Evolutionary conservation across 108 stramenopile species (phyloP).

Genomic region (Skeletonema marinoi): DNA sequence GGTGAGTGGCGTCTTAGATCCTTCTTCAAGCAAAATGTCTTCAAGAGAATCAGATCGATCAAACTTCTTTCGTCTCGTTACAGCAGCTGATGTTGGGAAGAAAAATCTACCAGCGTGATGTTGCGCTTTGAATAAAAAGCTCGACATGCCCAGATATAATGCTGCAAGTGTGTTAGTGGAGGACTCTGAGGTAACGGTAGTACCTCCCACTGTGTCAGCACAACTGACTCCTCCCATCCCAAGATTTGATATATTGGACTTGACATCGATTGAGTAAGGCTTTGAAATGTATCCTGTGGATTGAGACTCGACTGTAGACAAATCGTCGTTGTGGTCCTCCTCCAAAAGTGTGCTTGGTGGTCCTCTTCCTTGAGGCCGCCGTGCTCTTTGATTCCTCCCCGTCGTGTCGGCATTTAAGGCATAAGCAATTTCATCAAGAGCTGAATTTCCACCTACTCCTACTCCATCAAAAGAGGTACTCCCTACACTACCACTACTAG

Average conservation of each 20-base stretch:
- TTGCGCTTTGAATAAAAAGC: conserved; percentile 26
- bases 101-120: conserved; percentile 31
- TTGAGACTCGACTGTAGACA: conserved; percentile 19
- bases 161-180: conserved; percentile 7
- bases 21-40: conserved; percentile 40
- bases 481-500: background rate
- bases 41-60: conserved; percentile 39
- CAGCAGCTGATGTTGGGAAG: conserved; percentile 27
- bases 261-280: conserved; percentile 1
- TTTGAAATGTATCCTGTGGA: conserved; percentile 1
- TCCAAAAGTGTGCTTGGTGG: background rate
- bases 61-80: conserved; percentile 33
- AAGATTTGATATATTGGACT: conserved; percentile 27
- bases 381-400: conserved; percentile 23
- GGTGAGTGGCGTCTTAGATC: conserved; percentile 4
- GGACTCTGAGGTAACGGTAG: conserved; percentile 8
- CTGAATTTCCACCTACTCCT: conserved; percentile 1
- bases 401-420: conserved; percentile 23
- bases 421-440: conserved; percentile 37
- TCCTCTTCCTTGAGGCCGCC: conserved; percentile 3
- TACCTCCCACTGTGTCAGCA: conserved; percentile 15
- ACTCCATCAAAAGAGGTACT: background rate
- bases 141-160: conserved; percentile 2
- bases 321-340: background rate
- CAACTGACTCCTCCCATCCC: conserved; percentile 41